Base-by-base conservation (phyloP, 192 early-diverging fungal species). In the Rhizoclosmatium sp. region DNA sequence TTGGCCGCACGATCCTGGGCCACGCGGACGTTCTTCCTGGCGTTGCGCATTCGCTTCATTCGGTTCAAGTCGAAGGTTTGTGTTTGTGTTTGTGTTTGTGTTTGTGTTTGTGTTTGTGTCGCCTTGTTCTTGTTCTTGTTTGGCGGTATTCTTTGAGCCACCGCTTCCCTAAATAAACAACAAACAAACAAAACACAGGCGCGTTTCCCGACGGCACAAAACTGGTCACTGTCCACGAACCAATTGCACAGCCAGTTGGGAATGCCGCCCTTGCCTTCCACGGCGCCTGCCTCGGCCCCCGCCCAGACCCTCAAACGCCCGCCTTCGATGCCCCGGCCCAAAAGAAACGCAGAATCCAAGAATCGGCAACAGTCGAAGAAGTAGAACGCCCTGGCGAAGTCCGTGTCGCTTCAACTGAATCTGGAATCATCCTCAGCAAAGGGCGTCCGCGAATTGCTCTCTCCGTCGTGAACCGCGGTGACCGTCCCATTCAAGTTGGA, bases 171-270 rank as follows among this genome's bases (percentile, higher is more conserved):
- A 41, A 10, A 65, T 76, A 45, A 10, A 16, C 9, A 65, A 65
- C 5, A 65, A 41, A 65, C 5, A 0, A 41, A 23, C 94, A 96
- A 76, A 88, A 97, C 2, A 96, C 97, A 79, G 95, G 95, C 10
- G 94, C 93, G n/a, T 97, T 98, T 75, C 92, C 87, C 4, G 95
- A 97, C 75, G 97, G 97, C 12, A 96, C 95, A 0, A 97, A 97
- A 81, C 87, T 99, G 2, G 94, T 98, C 4, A 98, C 97, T 0
- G 93, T 99, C 4, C 96, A 97, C 70, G 89, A 95, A 59, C 97
- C 97, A 9, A 95, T 99, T 75, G 89, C 92, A 69, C 90, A 91
- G 3, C 83, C 89, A n/a, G 90, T 93, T 75, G 96, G 95, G 44
- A 90, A 99, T 78, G 78, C 96, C 65, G 87, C 87, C 9, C 83